A percentile compares a stretch with the other conserved stretches of the same genome.
These are phyloP conservation scores for Arabidopsis thaliana DNA, from an alignment of 345 rosid species.

Conservation along the genomic window DNA sequence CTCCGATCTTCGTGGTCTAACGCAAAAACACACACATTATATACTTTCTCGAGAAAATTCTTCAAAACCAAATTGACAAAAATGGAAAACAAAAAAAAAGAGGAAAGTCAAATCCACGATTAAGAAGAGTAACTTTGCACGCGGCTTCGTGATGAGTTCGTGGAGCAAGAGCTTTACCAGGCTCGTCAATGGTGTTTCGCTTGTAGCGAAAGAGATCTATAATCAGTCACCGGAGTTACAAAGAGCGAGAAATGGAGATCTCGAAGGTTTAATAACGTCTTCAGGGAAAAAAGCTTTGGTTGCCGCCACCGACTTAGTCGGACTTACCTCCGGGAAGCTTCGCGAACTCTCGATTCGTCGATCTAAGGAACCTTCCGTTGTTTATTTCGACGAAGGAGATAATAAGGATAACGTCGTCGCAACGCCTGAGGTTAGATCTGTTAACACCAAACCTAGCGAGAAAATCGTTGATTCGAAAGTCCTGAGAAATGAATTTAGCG, in stretches of 20 bases:
- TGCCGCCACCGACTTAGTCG: slow-evolving; percentile 79
- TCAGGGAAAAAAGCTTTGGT: slow-evolving; percentile 67
- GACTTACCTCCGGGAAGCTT: slow-evolving; percentile 74
- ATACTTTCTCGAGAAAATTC: slow-evolving; percentile 24
- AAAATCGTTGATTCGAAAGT: slow-evolving; percentile 34
- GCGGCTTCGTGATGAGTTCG: slow-evolving; percentile 49
- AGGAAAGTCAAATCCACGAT: slow-evolving; percentile 11
- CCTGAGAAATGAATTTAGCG: slow-evolving; percentile 15
- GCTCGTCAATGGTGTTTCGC: slow-evolving; percentile 69
- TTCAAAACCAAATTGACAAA: slow-evolving; percentile 4
- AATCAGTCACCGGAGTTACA: slow-evolving; percentile 58
- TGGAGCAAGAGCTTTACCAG: slow-evolving; percentile 58
- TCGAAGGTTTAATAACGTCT: slow-evolving; percentile 61
- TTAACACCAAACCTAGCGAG: slow-evolving; percentile 23
- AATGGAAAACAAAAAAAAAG: neutral
- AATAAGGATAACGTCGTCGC: neutral
- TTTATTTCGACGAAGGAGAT: slow-evolving; percentile 46
- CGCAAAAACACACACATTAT: slow-evolving; percentile 22
- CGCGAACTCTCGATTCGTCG: slow-evolving; percentile 56
- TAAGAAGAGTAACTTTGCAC: neutral
- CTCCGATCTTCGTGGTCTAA: slow-evolving; percentile 47
- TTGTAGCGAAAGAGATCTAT: slow-evolving; percentile 75
- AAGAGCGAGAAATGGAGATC: slow-evolving; percentile 56
- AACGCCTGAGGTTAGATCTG: slow-evolving; percentile 33
- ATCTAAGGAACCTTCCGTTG: slow-evolving; percentile 71